Evolutionary conservation across 805 yeast species (phyloP).

Genomic region (Metschnikowia anglica): DNA sequence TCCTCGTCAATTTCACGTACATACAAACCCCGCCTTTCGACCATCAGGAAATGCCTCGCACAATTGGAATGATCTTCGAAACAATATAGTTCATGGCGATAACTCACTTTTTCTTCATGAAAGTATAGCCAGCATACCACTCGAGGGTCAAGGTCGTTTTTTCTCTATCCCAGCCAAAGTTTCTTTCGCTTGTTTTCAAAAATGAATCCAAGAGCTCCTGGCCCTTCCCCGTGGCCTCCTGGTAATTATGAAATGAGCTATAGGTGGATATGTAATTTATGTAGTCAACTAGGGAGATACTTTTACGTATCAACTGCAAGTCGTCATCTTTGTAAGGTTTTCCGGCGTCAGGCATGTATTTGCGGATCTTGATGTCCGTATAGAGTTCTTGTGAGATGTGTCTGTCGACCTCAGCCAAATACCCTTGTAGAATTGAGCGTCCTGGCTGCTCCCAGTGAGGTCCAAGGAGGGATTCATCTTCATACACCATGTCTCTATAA

Average conservation of each 20-base stretch:
- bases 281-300: constrained; percentile 46
- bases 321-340: constrained; percentile 24
- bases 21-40: no score
- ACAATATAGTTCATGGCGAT: background rate
- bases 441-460: constrained; percentile 90
- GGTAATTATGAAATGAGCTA: constrained; percentile 66
- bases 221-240: constrained; percentile 35
- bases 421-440: constrained; percentile 48
- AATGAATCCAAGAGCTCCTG: constrained; percentile 36
- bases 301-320: constrained; percentile 29
- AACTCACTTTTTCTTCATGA: constrained; percentile 35
- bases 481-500: constrained; percentile 43
- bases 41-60: no score
- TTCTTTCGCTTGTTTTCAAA: constrained; percentile 34
- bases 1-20: no score
- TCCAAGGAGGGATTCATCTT: constrained; percentile 49
- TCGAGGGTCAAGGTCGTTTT: constrained; percentile 40
- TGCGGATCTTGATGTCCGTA: constrained; percentile 34
- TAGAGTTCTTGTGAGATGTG: constrained; percentile 43
- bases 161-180: constrained; percentile 46
- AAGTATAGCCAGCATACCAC: constrained; percentile 53
- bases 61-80: no score
- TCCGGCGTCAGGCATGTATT: constrained; percentile 22
- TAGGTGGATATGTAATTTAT: constrained; percentile 61
- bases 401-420: constrained; percentile 44